Base-by-base conservation (phyloP, 1,284 basidiomycete genomes). In the Ceratobasidium sp. region DNA sequence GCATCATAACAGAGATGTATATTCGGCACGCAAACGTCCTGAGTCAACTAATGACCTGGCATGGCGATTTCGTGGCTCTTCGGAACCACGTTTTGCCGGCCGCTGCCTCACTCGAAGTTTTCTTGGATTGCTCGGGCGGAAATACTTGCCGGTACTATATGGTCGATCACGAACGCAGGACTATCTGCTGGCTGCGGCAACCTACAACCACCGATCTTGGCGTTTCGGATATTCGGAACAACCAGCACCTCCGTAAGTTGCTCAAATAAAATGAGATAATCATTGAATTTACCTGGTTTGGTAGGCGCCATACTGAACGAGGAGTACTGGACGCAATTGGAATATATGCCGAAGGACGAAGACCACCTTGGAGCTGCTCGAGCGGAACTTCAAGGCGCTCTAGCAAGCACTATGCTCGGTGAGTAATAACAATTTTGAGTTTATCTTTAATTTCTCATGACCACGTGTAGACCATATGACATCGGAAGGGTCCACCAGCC, bases 281-380 rank as follows among this genome's bases (percentile, higher is more conserved):
- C n/a, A 22, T 50, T 50, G 11, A 22, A 17, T 33, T 36, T 57
- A n/a, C 22, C 50, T 44, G 56, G 15, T n/a, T 44, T 47, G 22
- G 4, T n/a, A 77, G 76, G 73, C 19, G 75, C 76, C 24, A 8
- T 73, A 1, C 48, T 77, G 4, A 73, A 65, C 22, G 74, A 75
- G 3, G 76, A 77, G 22, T 77, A 77, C 36, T 77, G 76, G 76
- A 73, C 64, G 0, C 76, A 77, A 22, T 48, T 73, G 5, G 76
- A 77, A 22, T 75, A 75, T 51, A 73, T 73, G 45, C 76, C 76
- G 24, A 75, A 60, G 33, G 50, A 73, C 33, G 44, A 60, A 31
- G 64, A 72, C 59, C 71, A 72, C 44, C 19, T 75, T 1, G 54
- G 47, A 11, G 54, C 54, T 4, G 33, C 66, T 7, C 69, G 72